Evolutionary conservation across 768 basidiomycete species (phyloP), one percentile per base, ranked within the genome.

Genomic region (Tulasnella sp.): DNA sequence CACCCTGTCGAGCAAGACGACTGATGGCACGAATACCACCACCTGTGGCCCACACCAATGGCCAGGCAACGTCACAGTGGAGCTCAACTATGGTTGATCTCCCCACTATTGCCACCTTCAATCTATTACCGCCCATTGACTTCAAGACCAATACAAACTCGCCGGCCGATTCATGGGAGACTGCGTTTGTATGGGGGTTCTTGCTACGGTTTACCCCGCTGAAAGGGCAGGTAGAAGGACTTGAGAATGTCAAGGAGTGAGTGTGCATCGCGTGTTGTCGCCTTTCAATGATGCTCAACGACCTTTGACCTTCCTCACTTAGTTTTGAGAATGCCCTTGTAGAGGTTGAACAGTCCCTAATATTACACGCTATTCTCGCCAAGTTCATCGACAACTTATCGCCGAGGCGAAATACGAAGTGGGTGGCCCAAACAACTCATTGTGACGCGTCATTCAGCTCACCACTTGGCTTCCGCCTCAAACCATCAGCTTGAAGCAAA

Each of bases 121-220:
- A 49, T 48, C 61, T 59, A 54, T 57, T 17, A 63, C 69, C 67
- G 50, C 62, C 68, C 57, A 23, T 41, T 29, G 58, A 31, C 15
- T 37, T 57, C 15, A 54, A 45, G 55, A 21, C 42, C 27, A 36
- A 57, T 21, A n/a, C 55, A 17, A 17, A 27, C 5, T 32, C 43
- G 23, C 88, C 88, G 27, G 74, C 74, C 54, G 83, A 84, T 71
- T 83, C 84, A 69, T 91, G 88, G 88, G 88, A 91, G 71, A 79
- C 83, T 4, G 70, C 86, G 62, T 90, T 88, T 69, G 79, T 91
- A 35, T 91, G 87, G 69, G 78, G 82, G 29, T 91, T 91, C 72
- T 81, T 91, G 62, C 80, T 78, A 73, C 86, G 79, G 69, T 91
- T 86, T 73, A 86, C 86, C 21, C 73, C 77, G 69, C 72, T 90